phyloP scores from a whole-genome alignment of 1,284 basidiomycete genomes.

The Amylostereum areolatum region DNA sequence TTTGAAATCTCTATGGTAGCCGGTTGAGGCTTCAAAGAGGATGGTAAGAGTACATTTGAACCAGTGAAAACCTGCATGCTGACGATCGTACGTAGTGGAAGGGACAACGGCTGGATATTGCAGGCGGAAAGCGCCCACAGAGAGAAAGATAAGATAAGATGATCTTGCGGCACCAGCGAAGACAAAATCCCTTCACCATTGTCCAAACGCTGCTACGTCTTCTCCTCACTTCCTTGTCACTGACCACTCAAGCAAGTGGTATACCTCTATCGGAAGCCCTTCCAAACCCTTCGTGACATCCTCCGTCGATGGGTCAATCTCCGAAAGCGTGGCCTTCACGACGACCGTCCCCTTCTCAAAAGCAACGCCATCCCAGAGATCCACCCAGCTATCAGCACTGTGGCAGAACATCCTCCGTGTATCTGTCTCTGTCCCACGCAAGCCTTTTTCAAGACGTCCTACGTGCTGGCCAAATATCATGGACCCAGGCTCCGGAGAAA shows the following conservation, averaged over 20 bases:
- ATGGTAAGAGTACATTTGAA: conserved; percentile 56
- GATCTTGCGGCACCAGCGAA: background rate
- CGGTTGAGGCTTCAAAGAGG: conserved; percentile 40
- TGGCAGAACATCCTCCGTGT: conserved; percentile 16
- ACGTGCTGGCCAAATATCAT: conserved; percentile 26
- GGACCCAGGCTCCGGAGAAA: conserved; percentile 27
- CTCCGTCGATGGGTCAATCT: background rate
- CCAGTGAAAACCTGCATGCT: conserved; percentile 35
- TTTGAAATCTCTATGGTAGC: conserved; percentile 69
- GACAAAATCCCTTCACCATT: background rate
- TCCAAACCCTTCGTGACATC: background rate
- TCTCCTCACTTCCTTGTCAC: conserved; percentile 5
- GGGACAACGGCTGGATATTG: background rate
- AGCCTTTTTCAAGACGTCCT: conserved; percentile 2
- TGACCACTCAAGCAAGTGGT: background rate
- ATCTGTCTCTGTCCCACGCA: background rate
- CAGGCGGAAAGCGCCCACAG: background rate
- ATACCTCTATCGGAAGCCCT: background rate
- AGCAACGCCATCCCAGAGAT: conserved; percentile 22
- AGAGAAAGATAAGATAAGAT: background rate
- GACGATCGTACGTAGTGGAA: background rate
- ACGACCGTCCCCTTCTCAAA: conserved; percentile 11
- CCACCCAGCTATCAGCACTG: conserved; percentile 21
- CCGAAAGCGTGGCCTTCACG: conserved; percentile 12
- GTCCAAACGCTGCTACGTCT: no score